phyloP scores from a whole-genome alignment of 768 basidiomycete species.

The Serendipita sp. region DNA sequence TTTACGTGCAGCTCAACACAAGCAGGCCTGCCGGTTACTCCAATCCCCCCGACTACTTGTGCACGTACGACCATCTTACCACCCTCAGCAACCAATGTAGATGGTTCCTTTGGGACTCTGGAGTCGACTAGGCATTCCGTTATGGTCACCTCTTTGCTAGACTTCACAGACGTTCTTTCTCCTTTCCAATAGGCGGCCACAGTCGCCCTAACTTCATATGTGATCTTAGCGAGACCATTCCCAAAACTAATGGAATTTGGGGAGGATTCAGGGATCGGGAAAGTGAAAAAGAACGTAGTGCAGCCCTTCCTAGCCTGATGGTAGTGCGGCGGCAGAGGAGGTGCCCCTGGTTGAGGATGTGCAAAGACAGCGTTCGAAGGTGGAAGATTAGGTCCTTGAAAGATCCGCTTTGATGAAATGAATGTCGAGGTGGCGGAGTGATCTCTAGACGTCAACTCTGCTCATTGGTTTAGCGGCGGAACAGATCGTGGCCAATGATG shows the following conservation, averaged over 20 bases:
- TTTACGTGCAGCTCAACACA: slow-evolving; percentile 66
- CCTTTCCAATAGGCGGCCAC: slow-evolving; percentile 64
- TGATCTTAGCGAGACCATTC: slow-evolving; percentile 46
- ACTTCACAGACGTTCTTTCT: slow-evolving; percentile 51
- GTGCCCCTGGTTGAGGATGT: slow-evolving; percentile 40
- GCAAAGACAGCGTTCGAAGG: slow-evolving; percentile 71
- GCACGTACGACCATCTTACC: slow-evolving; percentile 71
- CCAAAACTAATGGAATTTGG: slow-evolving; percentile 63
- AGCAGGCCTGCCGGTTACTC: slow-evolving; percentile 52
- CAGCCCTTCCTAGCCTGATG: slow-evolving; percentile 59
- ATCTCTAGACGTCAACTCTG: slow-evolving; percentile 63
- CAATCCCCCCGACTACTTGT: slow-evolving; percentile 41
- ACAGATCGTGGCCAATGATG: neutral
- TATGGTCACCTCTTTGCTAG: slow-evolving; percentile 44
- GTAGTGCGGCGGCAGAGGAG: slow-evolving; percentile 46
- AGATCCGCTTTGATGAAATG: slow-evolving; percentile 50
- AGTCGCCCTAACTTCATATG: slow-evolving; percentile 59
- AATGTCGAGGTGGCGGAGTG: slow-evolving; percentile 71
- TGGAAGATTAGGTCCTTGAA: slow-evolving; percentile 68
- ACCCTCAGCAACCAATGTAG: slow-evolving; percentile 45
- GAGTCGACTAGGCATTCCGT: slow-evolving; percentile 34
- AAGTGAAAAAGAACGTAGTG: slow-evolving; percentile 68
- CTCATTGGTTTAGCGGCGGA: slow-evolving; percentile 5
- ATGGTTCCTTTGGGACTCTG: neutral
- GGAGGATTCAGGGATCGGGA: slow-evolving; percentile 49